Conservation (phyloP, 768 basidiomycete species). For the Hygrocybe punicea region DNA sequence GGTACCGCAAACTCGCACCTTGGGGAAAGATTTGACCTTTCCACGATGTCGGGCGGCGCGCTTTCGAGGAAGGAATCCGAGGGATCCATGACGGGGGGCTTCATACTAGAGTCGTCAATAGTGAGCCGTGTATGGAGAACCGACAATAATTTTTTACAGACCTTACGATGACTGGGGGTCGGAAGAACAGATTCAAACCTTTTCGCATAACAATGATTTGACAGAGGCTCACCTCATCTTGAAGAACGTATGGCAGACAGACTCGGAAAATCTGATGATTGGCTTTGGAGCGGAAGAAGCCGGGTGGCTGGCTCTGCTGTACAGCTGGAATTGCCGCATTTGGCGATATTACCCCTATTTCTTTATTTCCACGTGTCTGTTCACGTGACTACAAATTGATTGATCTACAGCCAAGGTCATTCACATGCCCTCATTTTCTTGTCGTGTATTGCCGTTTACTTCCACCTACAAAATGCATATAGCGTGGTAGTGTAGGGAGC, state of each 20-base stretch:
- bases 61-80: constrained; percentile 96
- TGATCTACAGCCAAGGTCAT: not conserved
- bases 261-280: not conserved
- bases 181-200: constrained; percentile 10
- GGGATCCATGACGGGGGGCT: constrained; percentile 96
- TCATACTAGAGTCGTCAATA: constrained; percentile 64
- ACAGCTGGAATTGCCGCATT: not conserved
- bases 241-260: constrained; percentile 38
- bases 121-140: constrained; percentile 5
- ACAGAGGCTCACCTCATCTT: constrained; percentile 59
- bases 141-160: constrained; percentile 32
- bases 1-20: constrained; percentile 50
- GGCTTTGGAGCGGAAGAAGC: not conserved
- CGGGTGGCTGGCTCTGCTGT: constrained; percentile 11
- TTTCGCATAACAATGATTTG: constrained; percentile 9
- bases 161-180: constrained; percentile 78
- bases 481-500: too few relatives aligned
- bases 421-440: too few relatives aligned
- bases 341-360: not conserved
- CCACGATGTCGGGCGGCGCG: constrained; percentile 95
- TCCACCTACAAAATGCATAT: too few relatives aligned
- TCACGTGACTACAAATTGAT: not conserved
- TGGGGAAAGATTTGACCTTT: constrained; percentile 99
- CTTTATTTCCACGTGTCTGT: not conserved
- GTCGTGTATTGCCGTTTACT: too few relatives aligned